These are phyloP conservation scores for Ceratobasidium theobromae DNA, from an alignment of 1,284 basidiomycete genomes.

Conservation along the genomic window DNA sequence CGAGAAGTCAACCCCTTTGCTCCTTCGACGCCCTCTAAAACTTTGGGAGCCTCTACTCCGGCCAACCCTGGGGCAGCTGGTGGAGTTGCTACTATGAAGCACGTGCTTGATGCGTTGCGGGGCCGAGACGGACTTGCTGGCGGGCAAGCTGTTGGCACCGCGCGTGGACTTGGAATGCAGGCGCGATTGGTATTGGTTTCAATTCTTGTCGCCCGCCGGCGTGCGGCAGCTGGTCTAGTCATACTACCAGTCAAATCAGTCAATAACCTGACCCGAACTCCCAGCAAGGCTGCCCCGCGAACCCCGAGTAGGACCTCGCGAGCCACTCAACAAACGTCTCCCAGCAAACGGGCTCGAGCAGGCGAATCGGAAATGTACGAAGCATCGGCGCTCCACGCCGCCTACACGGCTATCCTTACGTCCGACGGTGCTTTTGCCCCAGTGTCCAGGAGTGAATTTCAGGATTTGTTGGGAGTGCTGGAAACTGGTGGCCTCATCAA, in stretches of 20 bases:
- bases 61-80: constrained; percentile 37
- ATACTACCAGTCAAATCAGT: constrained; percentile 43
- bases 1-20: constrained; percentile 32
- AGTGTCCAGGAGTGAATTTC: constrained; percentile 72
- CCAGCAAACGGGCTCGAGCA: constrained; percentile 19
- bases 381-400: constrained; percentile 56
- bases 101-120: constrained; percentile 37
- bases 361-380: constrained; percentile 43
- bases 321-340: constrained; percentile 36
- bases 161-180: constrained; percentile 66
- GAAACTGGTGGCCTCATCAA: constrained; percentile 69
- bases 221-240: constrained; percentile 56
- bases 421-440: constrained; percentile 53
- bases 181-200: constrained; percentile 65
- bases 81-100: constrained; percentile 50
- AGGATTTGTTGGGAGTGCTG: constrained; percentile 65
- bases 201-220: constrained; percentile 62
- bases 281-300: constrained; percentile 41
- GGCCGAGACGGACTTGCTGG: constrained; percentile 38
- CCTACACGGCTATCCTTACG: constrained; percentile 60
- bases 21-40: constrained; percentile 28
- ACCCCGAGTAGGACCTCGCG: constrained; percentile 44
- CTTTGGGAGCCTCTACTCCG: constrained; percentile 35
- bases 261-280: constrained; percentile 7
- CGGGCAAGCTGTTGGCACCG: constrained; percentile 44